phyloP scores from a whole-genome alignment of 1,284 basidiomycete species.

The Moesziomyces parantarcticus region DNA sequence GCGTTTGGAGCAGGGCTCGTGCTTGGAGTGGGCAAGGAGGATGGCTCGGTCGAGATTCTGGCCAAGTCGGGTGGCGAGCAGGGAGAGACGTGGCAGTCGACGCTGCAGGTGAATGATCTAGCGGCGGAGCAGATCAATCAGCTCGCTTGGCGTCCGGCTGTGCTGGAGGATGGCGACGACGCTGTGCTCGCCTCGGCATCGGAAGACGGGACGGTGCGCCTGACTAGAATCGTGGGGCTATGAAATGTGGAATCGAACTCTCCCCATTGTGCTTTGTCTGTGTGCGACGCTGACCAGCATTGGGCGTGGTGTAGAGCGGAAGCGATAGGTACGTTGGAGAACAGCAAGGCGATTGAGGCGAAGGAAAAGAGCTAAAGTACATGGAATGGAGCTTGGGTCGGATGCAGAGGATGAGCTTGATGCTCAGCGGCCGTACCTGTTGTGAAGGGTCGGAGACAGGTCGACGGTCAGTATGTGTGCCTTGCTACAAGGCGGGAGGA shows the following conservation, averaged over 20 bases:
- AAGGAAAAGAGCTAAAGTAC: conserved; percentile 18
- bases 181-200: conserved; percentile 49
- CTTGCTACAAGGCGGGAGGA: neutral
- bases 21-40: conserved; percentile 94
- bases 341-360: neutral
- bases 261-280: neutral
- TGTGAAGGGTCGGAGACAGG: neutral
- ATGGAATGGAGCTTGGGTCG: conserved; percentile 1
- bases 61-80: neutral
- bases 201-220: conserved; percentile 54
- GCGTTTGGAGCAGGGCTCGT: conserved; percentile 35
- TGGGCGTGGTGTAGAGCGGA: too few species aligned
- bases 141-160: conserved; percentile 53
- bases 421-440: conserved; percentile 43
- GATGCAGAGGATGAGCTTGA: neutral
- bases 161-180: conserved; percentile 45
- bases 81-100: conserved; percentile 21
- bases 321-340: neutral
- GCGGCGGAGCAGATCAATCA: conserved; percentile 59
- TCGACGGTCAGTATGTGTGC: neutral
- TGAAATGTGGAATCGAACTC: neutral
- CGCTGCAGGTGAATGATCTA: conserved; percentile 32
- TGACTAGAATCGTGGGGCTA: conserved; percentile 25
- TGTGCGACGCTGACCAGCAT: neutral
- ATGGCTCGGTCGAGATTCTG: conserved; percentile 82